Evolutionary conservation across 2,329 filamentous ascomycete species (phyloP).

Genomic region (Fonsecaea pedrosoi): DNA sequence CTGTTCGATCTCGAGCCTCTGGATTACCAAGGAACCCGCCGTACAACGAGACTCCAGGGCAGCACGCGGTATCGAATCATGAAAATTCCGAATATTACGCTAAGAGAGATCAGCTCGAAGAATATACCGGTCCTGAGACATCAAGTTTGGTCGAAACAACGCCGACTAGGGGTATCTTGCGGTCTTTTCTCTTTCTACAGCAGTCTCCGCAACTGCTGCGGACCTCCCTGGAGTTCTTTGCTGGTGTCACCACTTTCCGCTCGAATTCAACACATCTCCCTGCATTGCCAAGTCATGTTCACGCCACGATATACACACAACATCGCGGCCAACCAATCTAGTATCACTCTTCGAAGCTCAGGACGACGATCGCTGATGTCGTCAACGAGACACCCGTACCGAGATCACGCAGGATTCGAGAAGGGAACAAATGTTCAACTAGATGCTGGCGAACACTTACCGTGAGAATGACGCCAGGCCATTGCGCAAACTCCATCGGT

Average conservation of each 20-base stretch:
- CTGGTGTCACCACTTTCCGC: background rate
- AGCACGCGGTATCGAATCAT: background rate
- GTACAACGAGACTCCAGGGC: background rate
- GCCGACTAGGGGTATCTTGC: background rate
- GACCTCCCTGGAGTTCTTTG: background rate
- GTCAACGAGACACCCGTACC: background rate
- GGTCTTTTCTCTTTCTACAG: background rate
- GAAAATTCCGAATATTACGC: background rate
- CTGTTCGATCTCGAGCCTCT: conserved; percentile 28
- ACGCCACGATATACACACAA: conserved; percentile 41
- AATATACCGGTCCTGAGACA: background rate
- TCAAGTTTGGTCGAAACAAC: background rate
- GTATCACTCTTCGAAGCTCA: background rate
- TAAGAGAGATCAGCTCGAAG: background rate
- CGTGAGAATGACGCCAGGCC: background rate
- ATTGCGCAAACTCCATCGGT: background rate
- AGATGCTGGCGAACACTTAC: background rate
- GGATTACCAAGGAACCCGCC: background rate
- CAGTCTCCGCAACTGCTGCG: background rate
- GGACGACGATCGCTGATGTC: background rate
- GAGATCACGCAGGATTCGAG: background rate
- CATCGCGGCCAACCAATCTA: background rate
- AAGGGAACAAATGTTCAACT: background rate
- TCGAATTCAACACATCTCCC: background rate
- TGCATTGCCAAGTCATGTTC: background rate